These are phyloP conservation scores for Aspergillus haitiensis DNA, from an alignment of 495 filamentous ascomycete species.

Conservation along the genomic window DNA sequence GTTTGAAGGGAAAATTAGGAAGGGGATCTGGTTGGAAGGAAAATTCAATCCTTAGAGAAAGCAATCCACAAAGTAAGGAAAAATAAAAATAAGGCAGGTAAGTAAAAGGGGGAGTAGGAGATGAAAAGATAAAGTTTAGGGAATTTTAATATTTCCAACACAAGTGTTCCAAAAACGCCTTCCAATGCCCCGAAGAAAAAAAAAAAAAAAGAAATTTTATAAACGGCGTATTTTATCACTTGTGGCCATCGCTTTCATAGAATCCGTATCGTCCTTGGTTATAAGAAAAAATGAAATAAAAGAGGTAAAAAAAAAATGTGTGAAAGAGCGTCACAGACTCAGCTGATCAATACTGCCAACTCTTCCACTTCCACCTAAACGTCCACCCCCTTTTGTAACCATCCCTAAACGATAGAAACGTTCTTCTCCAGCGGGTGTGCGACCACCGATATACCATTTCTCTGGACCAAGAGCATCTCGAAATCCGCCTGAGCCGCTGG, in stretches of 20 bases:
- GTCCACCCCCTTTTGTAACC: conserved; percentile 53
- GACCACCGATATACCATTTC: conserved; percentile 87
- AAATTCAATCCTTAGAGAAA: no score
- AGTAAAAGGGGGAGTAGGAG: neutral
- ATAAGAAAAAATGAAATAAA: conserved; percentile 4
- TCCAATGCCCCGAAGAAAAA: conserved; percentile 1
- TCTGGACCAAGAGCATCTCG: conserved; percentile 73
- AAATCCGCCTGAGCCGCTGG: conserved; percentile 74
- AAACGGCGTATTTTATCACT: neutral
- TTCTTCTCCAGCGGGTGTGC: conserved; percentile 83
- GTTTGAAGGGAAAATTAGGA: no score
- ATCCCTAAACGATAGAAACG: conserved; percentile 75
- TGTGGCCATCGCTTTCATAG: conserved; percentile 3
- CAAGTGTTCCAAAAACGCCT: neutral
- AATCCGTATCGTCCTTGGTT: conserved; percentile 3
- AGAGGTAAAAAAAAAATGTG: conserved; percentile 11
- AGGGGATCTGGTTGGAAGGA: no score
- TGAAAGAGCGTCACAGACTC: conserved; percentile 51
- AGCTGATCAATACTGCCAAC: conserved; percentile 62
- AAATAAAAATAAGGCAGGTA: neutral
- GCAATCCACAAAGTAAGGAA: neutral
- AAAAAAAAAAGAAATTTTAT: neutral
- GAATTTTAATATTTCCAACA: neutral
- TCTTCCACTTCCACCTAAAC: conserved; percentile 56
- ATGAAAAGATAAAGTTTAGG: neutral